Base-by-base conservation (phyloP, 208 protist species). In the Herpetomonas tarakana region DNA sequence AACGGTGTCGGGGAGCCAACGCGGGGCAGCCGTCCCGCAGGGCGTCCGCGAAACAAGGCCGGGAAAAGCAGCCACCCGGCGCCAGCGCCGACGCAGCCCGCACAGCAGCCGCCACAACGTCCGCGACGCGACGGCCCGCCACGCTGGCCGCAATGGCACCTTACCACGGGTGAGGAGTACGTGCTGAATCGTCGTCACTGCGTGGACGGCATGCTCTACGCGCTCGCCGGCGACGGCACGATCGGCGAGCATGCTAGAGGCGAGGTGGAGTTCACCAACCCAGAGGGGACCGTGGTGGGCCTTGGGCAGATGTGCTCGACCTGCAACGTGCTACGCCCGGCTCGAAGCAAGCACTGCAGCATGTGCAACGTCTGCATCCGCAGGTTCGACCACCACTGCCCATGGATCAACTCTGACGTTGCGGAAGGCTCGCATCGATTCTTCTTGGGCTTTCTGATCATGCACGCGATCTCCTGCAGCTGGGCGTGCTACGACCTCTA, bases 381-480 rank as follows among this genome's bases (percentile, higher is more conserved):
- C 28, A 90, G 91, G 55, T 98, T 89, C 68, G 97, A 99, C 66
- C 97, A 99, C 67, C 94, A 98, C 76, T 99, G 97, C 74, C 86
- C 84, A 24, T 99, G 97, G 97, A 91, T 99, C 24, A 98, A 98
- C 83, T 98, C 96, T 62, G 96, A 97, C 77, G 94, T 98, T 30
- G 97, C 96, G 29, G 94, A 97, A 56, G 77, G 79, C 27, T 98
- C 96, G 35, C 91, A 96, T 66, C 85, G 91, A 14, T 96, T 86
- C 77, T 97, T 97, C 68, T 56, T 94, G 2, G 63, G 79, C 19
- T 98, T 98, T 59, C 73, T 99, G 21, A 46, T 92, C 44, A 58
- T 58, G 14, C 91, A 97, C 74, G 74, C 81, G 21, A 28, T 97
- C 14, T 79, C 88, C 3, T 97, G 91, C 62, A 74, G 76, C 3